Evolutionary conservation across 2,329 filamentous ascomycete genomes (phyloP).

Genomic region (Ophiosphaerella herpotricha): DNA sequence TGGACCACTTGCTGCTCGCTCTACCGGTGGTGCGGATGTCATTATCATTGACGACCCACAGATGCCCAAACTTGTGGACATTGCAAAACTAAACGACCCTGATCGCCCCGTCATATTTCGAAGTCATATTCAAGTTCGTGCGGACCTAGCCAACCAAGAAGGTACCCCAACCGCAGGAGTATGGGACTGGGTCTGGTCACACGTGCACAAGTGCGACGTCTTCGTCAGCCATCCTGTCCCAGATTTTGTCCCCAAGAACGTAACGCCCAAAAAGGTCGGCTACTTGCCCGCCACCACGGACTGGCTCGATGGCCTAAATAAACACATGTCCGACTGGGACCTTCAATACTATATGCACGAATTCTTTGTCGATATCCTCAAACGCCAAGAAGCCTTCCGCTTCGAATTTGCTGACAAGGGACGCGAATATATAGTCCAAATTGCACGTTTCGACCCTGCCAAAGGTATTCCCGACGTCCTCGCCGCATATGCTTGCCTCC

Average conservation of each 20-base stretch:
- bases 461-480: slow-evolving; percentile 82
- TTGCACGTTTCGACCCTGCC: slow-evolving; percentile 81
- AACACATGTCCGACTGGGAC: slow-evolving; percentile 71
- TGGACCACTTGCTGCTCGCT: slow-evolving; percentile 67
- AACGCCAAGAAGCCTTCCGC: slow-evolving; percentile 56
- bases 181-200: slow-evolving; percentile 76
- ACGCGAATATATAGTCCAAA: slow-evolving; percentile 76
- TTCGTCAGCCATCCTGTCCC: slow-evolving; percentile 84
- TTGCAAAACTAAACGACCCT: slow-evolving; percentile 73
- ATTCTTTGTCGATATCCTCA: slow-evolving; percentile 68
- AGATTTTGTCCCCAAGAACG: slow-evolving; percentile 71
- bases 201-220: slow-evolving; percentile 71
- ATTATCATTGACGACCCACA: slow-evolving; percentile 83
- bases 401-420: slow-evolving; percentile 63
- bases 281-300: slow-evolving; percentile 83
- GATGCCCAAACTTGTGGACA: slow-evolving; percentile 77
- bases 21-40: slow-evolving; percentile 74
- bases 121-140: slow-evolving; percentile 81
- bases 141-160: slow-evolving; percentile 67
- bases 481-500: slow-evolving; percentile 74
- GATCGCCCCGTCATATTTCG: slow-evolving; percentile 78
- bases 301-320: slow-evolving; percentile 84
- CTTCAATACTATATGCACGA: slow-evolving; percentile 73
- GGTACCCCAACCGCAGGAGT: slow-evolving; percentile 72
- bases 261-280: slow-evolving; percentile 68